Conservation (phyloP, 208 protist species). For the Crithidia fasciculata region DNA sequence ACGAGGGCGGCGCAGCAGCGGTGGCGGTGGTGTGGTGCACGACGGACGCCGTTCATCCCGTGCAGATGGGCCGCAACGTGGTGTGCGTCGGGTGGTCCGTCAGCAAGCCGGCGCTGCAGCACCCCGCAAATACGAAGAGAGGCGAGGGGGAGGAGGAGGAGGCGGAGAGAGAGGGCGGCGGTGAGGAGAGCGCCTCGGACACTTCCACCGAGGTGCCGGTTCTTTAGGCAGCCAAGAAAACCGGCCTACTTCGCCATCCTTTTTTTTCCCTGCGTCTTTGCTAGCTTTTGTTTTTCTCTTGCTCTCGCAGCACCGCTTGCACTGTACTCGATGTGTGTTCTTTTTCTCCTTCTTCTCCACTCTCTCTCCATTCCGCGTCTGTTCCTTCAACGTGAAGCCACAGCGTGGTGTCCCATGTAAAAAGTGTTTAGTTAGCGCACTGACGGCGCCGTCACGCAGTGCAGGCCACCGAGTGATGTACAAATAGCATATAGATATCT, state of each 20-base stretch:
- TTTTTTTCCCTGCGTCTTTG: conserved; percentile 16
- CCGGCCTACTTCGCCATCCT: neutral
- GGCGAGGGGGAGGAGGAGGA: neutral
- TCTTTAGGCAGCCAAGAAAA: conserved; percentile 1
- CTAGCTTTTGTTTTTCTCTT: conserved; percentile 14
- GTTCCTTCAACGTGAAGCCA: too few species aligned
- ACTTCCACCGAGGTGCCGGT: neutral
- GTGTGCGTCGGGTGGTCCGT: conserved; percentile 35
- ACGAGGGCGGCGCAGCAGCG: conserved; percentile 51
- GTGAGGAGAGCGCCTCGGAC: conserved; percentile 9
- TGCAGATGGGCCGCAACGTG: conserved; percentile 27
- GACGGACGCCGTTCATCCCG: conserved; percentile 20
- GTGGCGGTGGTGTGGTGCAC: conserved; percentile 50
- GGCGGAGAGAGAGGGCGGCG: neutral
- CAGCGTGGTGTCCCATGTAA: too few species aligned
- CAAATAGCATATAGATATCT: too few species aligned
- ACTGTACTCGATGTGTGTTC: neutral
- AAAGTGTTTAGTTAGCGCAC: too few species aligned
- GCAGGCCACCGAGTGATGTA: too few species aligned
- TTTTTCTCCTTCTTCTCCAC: conserved; percentile 13
- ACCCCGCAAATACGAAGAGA: neutral
- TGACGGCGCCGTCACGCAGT: too few species aligned
- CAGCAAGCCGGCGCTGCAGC: conserved; percentile 23
- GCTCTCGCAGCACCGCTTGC: neutral
- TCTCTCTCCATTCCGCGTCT: neutral